Evolutionary conservation across 2,329 filamentous ascomycete species (phyloP), one percentile per base, ranked within the genome.

Genomic region (Stachybotrys chlorohalonatus): DNA sequence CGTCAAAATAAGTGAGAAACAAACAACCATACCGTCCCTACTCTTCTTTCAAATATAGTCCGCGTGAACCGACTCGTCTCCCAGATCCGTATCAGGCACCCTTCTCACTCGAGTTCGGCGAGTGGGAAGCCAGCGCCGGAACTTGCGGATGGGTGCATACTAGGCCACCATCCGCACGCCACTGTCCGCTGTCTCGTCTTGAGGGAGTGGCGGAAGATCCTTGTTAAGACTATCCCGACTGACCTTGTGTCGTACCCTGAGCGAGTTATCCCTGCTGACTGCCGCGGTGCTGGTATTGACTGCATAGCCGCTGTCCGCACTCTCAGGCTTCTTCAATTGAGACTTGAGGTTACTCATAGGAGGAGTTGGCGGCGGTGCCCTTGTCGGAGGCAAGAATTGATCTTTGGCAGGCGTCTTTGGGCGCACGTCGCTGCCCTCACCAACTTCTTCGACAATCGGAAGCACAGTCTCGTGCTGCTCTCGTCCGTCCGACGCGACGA

Each of bases 361-460:
- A 5, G 70, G 70, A 39, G 69, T 70, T 16, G 68, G 69, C 6
- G 70, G 70, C 5, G 68, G 68, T 9, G 67, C 64, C 17, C 67
- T 75, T 5, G 76, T 80, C 2, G 79, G 78, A 8, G 77, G 75
- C 5, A 68, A 61, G 11, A 63, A 57, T 47, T 61, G 59, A 46
- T 70, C 65, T 56, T 75, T 78, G 15, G 70, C 70, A 0, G 77
- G 74, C 3, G 75, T 76, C 36, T 66, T 56, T 1, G 75, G 74
- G 31, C 74, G 70, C 11, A 49, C 66, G 57, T 62, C 62, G 49
- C 81, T 83, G 53, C 79, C 85, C 69, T 96, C 93, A 6, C 84
- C 88, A n/a, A 84, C 87, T 71, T 97, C 93, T 61, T 96, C 89
- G 7, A 97, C 91, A 9, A 96, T 86, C 0, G 93, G 93, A 2